A percentile compares a stretch with the other conserved stretches of the same genome.
Evolutionary conservation across 1,139 yeast genomes (phyloP).

Genomic region (Arxiozyma bovina): DNA sequence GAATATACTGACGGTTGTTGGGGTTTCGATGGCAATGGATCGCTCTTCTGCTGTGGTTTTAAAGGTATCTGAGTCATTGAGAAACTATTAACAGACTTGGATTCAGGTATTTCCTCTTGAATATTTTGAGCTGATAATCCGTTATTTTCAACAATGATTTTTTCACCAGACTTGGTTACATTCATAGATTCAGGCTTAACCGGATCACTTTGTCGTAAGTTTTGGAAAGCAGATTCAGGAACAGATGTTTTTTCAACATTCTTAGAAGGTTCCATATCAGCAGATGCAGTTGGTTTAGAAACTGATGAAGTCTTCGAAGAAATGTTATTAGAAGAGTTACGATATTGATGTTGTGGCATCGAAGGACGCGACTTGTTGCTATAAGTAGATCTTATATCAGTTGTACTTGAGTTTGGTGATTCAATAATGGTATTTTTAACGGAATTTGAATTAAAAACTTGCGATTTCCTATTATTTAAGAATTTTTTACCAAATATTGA

Average conservation of each 20-base stretch:
- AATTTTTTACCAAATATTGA: slow-evolving; percentile 65
- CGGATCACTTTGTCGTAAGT: background rate
- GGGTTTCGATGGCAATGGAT: slow-evolving; percentile 10
- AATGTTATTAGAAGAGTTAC: background rate
- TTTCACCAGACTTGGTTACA: background rate
- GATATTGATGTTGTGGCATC: background rate
- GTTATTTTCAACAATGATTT: background rate
- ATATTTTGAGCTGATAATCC: background rate
- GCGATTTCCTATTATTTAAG: slow-evolving; percentile 26
- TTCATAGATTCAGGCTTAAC: no score
- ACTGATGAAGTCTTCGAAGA: background rate
- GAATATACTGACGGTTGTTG: slow-evolving; percentile 3
- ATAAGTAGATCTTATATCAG: background rate
- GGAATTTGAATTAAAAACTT: slow-evolving; percentile 8
- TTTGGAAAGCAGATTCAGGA: background rate
- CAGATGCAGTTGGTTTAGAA: background rate
- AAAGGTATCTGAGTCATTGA: slow-evolving; percentile 21
- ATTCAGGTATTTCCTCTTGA: background rate
- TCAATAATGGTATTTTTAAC: slow-evolving; percentile 11
- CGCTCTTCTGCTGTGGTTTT: slow-evolving; percentile 13
- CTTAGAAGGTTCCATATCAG: background rate
- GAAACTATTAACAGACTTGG: background rate
- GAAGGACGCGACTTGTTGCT: background rate
- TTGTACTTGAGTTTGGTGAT: slow-evolving; percentile 6
- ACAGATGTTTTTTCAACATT: background rate